These are phyloP conservation scores for Psilocybe subaeruginosa DNA, from an alignment of 768 basidiomycete genomes.

Conservation along the genomic window DNA sequence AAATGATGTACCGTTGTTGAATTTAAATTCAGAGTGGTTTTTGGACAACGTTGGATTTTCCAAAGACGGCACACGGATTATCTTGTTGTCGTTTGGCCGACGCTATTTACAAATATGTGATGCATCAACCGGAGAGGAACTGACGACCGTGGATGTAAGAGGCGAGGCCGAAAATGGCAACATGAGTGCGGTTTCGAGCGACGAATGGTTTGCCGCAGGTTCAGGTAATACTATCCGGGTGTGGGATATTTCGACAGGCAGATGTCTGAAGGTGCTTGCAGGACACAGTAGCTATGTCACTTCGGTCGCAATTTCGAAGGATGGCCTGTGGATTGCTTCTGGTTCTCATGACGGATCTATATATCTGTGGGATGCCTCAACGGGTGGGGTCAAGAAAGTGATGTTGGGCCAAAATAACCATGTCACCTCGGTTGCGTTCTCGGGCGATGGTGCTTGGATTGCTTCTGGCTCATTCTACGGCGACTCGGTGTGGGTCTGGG, in stretches of 20 bases:
- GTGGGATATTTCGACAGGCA: background rate
- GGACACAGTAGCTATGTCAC: background rate
- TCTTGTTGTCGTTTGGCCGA: too few species aligned
- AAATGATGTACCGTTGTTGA: conserved; percentile 2
- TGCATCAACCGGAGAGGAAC: background rate
- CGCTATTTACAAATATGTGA: too few species aligned
- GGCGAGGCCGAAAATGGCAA: background rate
- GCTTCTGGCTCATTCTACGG: background rate
- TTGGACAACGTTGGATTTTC: background rate
- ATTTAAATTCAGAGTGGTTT: conserved; percentile 3
- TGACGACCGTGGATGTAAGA: background rate
- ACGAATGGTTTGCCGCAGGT: background rate
- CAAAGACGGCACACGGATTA: too few species aligned
- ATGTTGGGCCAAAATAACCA: background rate
- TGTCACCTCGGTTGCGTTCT: background rate
- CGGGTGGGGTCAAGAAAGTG: too few species aligned
- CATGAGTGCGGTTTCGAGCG: background rate
- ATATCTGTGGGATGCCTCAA: too few species aligned
- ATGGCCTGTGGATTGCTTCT: background rate
- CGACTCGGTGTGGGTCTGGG: background rate
- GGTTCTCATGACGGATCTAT: background rate
- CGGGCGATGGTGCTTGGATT: background rate
- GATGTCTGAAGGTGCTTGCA: background rate
- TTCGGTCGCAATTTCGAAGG: background rate
- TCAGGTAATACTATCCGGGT: background rate